A percentile compares a stretch with the other conserved stretches of the same genome.
These are phyloP conservation scores for Pseudogymnoascus sp. DNA, from an alignment of 2,329 filamentous ascomycete species.

Conservation along the genomic window DNA sequence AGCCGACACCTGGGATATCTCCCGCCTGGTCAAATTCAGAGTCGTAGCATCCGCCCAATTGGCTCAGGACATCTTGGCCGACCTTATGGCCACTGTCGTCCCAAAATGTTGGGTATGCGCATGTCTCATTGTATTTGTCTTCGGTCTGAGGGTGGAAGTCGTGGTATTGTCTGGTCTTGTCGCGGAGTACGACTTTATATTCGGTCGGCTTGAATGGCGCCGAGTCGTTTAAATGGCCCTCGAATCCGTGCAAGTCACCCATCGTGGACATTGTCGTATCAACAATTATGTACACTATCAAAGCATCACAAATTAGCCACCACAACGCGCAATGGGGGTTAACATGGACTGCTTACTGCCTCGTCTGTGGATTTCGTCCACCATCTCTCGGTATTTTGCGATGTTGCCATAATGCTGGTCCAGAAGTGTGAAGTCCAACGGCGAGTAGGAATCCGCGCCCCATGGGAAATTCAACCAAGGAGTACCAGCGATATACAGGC, in stretches of 20 bases:
- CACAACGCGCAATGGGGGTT: neutral
- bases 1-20: constrained; percentile 35
- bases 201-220: constrained; percentile 48
- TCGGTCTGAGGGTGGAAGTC: constrained; percentile 36
- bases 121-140: constrained; percentile 43
- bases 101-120: constrained; percentile 54
- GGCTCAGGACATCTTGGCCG: constrained; percentile 42
- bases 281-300: constrained; percentile 50
- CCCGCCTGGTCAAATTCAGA: constrained; percentile 50
- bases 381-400: constrained; percentile 46
- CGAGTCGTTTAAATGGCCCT: constrained; percentile 48
- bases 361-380: constrained; percentile 50
- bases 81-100: constrained; percentile 46
- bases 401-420: constrained; percentile 55
- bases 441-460: constrained; percentile 50
- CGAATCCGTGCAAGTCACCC: constrained; percentile 55
- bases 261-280: constrained; percentile 60
- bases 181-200: constrained; percentile 39
- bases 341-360: constrained; percentile 30
- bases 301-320: neutral
- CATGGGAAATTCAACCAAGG: constrained; percentile 56
- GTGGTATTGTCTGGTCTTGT: constrained; percentile 51
- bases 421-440: constrained; percentile 53
- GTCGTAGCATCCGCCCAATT: constrained; percentile 26
- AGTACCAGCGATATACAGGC: constrained; percentile 54